These are phyloP conservation scores for Mrakia blollopis DNA, from an alignment of 768 basidiomycete genomes.

Conservation along the genomic window DNA sequence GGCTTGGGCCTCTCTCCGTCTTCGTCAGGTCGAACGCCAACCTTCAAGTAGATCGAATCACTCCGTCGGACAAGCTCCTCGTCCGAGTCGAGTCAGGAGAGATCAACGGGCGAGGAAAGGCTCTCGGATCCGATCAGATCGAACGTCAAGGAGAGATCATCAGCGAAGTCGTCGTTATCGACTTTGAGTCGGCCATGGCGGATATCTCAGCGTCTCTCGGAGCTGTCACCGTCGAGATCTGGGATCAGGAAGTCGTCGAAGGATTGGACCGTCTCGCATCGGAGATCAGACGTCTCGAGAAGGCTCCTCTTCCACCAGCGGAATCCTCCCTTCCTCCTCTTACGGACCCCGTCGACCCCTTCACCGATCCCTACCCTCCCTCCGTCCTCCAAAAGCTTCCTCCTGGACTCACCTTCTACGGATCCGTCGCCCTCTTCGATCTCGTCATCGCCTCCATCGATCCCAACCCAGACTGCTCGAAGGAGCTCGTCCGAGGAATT, in stretches of 20 bases:
- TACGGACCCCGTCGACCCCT: neutral
- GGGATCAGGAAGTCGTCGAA: conserved; percentile 58
- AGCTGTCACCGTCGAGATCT: conserved; percentile 60
- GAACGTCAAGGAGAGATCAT: too few species aligned
- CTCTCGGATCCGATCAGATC: neutral
- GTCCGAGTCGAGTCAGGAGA: neutral
- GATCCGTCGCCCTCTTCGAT: conserved; percentile 60
- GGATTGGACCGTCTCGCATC: conserved; percentile 54
- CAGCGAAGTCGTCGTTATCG: conserved; percentile 33
- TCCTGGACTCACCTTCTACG: conserved; percentile 54
- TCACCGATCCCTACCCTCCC: neutral
- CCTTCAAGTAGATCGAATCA: conserved; percentile 2
- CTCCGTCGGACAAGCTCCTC: conserved; percentile 5
- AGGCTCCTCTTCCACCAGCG: conserved; percentile 42
- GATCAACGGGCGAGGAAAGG: neutral
- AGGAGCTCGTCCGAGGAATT: conserved; percentile 65
- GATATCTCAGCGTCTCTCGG: conserved; percentile 56
- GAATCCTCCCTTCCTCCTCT: conserved; percentile 33
- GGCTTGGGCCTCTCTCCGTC: neutral
- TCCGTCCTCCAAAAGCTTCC: conserved; percentile 49
- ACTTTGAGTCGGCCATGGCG: conserved; percentile 33
- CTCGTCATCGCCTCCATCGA: conserved; percentile 72
- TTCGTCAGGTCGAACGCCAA: neutral
- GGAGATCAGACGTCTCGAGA: conserved; percentile 21
- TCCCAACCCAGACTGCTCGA: conserved; percentile 64